phyloP scores from a whole-genome alignment of 2,329 filamentous ascomycete species.

The Phaeomoniella chlamydospora region DNA sequence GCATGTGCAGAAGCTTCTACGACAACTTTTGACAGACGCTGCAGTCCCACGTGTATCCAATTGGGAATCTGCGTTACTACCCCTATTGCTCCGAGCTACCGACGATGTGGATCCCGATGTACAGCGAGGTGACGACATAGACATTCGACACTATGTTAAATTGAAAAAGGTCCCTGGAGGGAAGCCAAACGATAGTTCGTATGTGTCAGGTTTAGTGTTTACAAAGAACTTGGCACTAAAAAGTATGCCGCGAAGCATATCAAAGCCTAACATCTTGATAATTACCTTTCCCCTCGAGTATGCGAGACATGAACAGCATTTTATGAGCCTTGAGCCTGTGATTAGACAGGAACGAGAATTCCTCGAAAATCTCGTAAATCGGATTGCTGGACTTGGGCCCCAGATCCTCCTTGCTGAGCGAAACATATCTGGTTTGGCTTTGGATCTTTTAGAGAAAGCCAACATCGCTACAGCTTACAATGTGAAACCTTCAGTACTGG shows the following conservation, averaged over 20 bases:
- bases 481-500: constrained; percentile 89
- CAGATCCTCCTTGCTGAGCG: constrained; percentile 84
- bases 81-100: constrained; percentile 78
- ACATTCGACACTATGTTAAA: constrained; percentile 94
- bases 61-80: constrained; percentile 84
- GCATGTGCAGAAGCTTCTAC: constrained; percentile 74
- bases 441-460: constrained; percentile 75
- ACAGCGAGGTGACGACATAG: constrained; percentile 82
- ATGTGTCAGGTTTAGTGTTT: constrained; percentile 92
- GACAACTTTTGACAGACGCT: constrained; percentile 67
- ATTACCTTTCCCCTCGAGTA: constrained; percentile 95
- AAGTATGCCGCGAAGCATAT: constrained; percentile 81
- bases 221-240: constrained; percentile 94
- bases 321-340: constrained; percentile 95
- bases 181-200: constrained; percentile 79
- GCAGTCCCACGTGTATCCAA: constrained; percentile 56
- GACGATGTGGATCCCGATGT: constrained; percentile 93
- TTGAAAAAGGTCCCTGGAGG: constrained; percentile 92
- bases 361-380: constrained; percentile 75
- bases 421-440: constrained; percentile 77
- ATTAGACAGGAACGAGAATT: constrained; percentile 96
- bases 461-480: constrained; percentile 92
- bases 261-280: constrained; percentile 74
- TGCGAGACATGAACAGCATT: constrained; percentile 80
- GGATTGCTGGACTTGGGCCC: constrained; percentile 74